Conservation (phyloP, 495 filamentous ascomycete species). For the Neurospora cerealis region DNA sequence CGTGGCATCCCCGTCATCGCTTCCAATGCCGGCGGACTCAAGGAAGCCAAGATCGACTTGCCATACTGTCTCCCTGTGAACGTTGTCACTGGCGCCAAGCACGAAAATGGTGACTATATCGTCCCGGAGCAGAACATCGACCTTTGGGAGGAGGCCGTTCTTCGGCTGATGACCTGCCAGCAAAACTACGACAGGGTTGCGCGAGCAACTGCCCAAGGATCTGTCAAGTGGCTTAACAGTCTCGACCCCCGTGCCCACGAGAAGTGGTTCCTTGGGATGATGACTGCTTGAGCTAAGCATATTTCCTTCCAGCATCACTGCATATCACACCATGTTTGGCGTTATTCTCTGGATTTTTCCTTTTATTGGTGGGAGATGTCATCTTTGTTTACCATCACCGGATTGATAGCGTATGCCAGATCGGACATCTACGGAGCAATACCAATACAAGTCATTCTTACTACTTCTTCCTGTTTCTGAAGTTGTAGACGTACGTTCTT, state of each 20-base stretch:
- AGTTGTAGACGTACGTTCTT: background rate
- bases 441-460: background rate
- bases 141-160: constrained; percentile 11
- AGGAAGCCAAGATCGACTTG: constrained; percentile 21
- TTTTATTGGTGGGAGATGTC: background rate
- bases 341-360: background rate
- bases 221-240: constrained; percentile 12
- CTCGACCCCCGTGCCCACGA: constrained; percentile 15
- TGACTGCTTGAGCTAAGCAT: background rate
- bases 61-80: constrained; percentile 20
- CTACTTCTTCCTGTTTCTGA: background rate
- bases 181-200: constrained; percentile 10
- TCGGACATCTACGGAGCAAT: background rate
- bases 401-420: background rate
- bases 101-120: constrained; percentile 16
- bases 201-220: constrained; percentile 3
- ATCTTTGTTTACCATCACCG: background rate
- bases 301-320: background rate
- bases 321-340: background rate
- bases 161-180: constrained; percentile 11
- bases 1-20: constrained; percentile 24
- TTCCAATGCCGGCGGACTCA: constrained; percentile 20
- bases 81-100: constrained; percentile 13
- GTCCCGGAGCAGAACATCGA: constrained; percentile 17
- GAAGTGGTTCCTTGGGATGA: constrained; percentile 22